Evolutionary conservation across 2,329 filamentous ascomycete species (phyloP), one percentile per base, ranked within the genome.

Genomic region (Fusarium multiceps): DNA sequence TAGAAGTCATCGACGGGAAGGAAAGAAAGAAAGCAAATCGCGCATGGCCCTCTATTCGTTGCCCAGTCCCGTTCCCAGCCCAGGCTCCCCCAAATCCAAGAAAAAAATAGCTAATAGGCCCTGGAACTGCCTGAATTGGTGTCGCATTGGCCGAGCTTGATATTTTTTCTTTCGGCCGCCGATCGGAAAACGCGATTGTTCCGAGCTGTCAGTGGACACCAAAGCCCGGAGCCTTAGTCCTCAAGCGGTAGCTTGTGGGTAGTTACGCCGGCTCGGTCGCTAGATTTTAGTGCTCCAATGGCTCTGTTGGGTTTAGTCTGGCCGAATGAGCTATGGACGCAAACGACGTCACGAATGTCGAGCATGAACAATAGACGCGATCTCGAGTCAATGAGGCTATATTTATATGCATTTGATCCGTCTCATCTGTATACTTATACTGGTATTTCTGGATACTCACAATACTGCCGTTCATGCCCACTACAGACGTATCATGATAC

Each of bases 151-250:
- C 68, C 64, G 68, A 61, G 59, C 64, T 66, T 57, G 55, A 50
- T 40, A 69, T 71, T 63, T 72, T 68, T 55, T 58, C 34, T 55
- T 64, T 73, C 68, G 71, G 71, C 71, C 54, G 59, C 71, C 71
- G 71, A 50, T 66, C 71, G 71, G 71, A 73, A 69, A 69, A 63
- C 49, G 65, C 56, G 62, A 56, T 72, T 72, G 65, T 67, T 73
- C 71, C 71, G 71, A 73, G 71, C 67, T 66, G 57, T 71, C 56
- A 42, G 64, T 63, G 68, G 68, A 42, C 30, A 18, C 25, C 6
- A 21, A 14, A 16, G 37, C 13, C 59, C 51, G 50, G 43, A 23
- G 50, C 20, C 7, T 41, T 66, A 71, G 23, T 20, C 60, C 34
- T 25, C 6, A 37, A 47, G 21, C 23, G 51, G 68, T 25, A 71